phyloP scores from a whole-genome alignment of 2,329 filamentous ascomycete species.

The Thielaviopsis ethacetica region DNA sequence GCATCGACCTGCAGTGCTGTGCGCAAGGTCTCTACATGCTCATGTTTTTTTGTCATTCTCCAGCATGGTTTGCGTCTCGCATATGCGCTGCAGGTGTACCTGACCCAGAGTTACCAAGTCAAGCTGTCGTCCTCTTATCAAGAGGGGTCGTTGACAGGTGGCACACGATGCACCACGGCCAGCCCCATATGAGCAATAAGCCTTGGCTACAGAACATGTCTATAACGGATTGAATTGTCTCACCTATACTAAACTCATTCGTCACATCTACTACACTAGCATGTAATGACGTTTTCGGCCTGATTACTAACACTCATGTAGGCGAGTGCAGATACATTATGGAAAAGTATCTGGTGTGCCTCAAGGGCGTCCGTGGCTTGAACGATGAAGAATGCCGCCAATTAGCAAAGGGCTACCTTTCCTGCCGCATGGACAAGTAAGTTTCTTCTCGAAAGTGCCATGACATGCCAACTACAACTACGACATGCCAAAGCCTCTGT shows the following conservation, averaged over 20 bases:
- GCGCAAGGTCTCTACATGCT: background rate
- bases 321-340: constrained; percentile 91
- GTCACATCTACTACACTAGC: background rate
- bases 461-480: background rate
- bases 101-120: background rate
- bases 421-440: constrained; percentile 89
- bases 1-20: background rate
- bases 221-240: too few species aligned
- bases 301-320: constrained; percentile 20
- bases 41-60: background rate
- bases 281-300: background rate
- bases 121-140: background rate
- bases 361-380: constrained; percentile 67
- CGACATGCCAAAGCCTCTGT: background rate
- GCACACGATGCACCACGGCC: too few species aligned
- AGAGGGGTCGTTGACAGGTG: background rate
- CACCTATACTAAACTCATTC: background rate
- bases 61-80: background rate
- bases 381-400: constrained; percentile 76
- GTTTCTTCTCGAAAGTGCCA: constrained; percentile 16
- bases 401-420: constrained; percentile 75
- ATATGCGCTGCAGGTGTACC: background rate
- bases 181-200: too few species aligned
- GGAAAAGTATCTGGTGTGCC: constrained; percentile 67
- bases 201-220: too few species aligned